Base-by-base conservation (phyloP, 2,329 filamentous ascomycete genomes). In the Mycosphaerella sp. region DNA sequence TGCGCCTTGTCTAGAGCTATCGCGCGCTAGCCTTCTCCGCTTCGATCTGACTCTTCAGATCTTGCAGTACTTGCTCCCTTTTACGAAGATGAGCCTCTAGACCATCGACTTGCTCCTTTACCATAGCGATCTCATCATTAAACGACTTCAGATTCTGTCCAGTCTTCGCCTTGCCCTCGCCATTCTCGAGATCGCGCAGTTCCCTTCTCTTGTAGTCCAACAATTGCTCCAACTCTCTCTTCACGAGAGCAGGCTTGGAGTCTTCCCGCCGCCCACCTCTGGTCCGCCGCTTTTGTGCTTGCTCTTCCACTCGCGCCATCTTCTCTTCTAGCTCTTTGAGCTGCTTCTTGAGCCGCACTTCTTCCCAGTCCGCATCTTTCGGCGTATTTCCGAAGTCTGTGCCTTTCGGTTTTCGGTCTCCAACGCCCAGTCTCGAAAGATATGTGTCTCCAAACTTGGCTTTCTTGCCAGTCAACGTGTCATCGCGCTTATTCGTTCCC, bases 401-500 rank as follows among this genome's bases (percentile, higher is more conserved):
- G 21, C 93, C 93, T 36, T 85, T 76, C 7, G 86, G 81, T 66
- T 87, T 85, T 64, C 90, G 86, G 46, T 82, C 81, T 16, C 82
- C 81, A 5, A 84, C 77, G 6, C 93, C 93, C 35, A 98, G 78
- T 10, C 93, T 84, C 55, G 87, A 94, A 51, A 98, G 80, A 71
- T 97, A 98, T 58, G 95, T 87, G 69, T 98, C 93, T 59, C 93
- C 93, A 66, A 98, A 98, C 73, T 95, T 96, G 62, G 89, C 86
- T 73, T 98, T 98, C 66, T 87, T 86, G 52, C 91, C 90, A 0
- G 89, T 93, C 32, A 80, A 73, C 0, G 91, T 96, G 59, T 80
- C 80, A 45, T 94, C 88, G 65, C 90, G 87, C 42, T 84, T 81
- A 57, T 85, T 82, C 55, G 82, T 79, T 2, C 87, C 89, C 86